Conservation (phyloP, 805 yeast genomes). For the Komagataella kurtzmanii region DNA sequence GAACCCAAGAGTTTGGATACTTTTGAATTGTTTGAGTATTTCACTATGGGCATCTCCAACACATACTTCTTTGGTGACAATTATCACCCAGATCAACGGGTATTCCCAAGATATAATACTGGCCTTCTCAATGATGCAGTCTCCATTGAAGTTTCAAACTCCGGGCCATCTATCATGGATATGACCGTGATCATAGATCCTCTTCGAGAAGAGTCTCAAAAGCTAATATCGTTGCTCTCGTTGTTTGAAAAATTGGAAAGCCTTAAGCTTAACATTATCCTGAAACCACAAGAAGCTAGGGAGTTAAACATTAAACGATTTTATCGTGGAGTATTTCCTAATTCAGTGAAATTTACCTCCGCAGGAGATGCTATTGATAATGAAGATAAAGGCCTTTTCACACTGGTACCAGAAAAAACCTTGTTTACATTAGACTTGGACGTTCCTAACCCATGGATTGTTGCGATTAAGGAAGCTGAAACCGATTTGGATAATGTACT, state of each 20-base stretch:
- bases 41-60: constrained; percentile 9
- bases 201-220: constrained; percentile 53
- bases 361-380: constrained; percentile 15
- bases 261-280: constrained; percentile 35
- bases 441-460: constrained; percentile 59
- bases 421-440: constrained; percentile 44
- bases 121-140: constrained; percentile 8
- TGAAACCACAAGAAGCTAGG: constrained; percentile 36
- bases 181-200: constrained; percentile 62
- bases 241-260: constrained; percentile 28
- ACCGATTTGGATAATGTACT: constrained; percentile 55
- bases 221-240: constrained; percentile 30
- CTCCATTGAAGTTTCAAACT: constrained; percentile 1
- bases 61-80: constrained; percentile 19
- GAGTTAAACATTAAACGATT: constrained; percentile 35
- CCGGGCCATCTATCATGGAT: constrained; percentile 22
- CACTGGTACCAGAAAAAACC: constrained; percentile 34
- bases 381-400: constrained; percentile 20
- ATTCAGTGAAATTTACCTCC: constrained; percentile 17
- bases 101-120: constrained; percentile 33
- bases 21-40: constrained; percentile 11
- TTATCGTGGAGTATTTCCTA: constrained; percentile 33
- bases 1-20: background rate
- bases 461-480: constrained; percentile 31
- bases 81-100: constrained; percentile 24